phyloP scores from a whole-genome alignment of 1,139 yeast genomes.

The Pneumocystis sp. region DNA sequence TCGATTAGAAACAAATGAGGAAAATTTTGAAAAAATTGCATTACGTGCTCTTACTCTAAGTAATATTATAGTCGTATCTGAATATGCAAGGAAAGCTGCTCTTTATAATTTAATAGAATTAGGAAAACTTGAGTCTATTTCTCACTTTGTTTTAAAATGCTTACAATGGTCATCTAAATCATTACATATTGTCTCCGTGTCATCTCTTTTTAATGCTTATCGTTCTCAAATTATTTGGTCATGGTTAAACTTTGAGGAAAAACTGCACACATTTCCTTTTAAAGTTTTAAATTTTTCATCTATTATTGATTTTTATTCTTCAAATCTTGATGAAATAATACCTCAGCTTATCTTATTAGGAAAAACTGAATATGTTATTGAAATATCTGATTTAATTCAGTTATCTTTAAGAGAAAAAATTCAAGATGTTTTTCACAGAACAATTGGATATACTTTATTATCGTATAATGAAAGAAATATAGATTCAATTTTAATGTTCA shows the following conservation, averaged over 20 bases:
- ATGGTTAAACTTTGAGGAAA: conserved; percentile 28
- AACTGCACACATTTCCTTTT: conserved; percentile 28
- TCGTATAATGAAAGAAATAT: background rate
- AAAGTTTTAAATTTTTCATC: conserved; percentile 25
- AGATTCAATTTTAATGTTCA: background rate
- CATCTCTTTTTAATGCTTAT: conserved; percentile 23
- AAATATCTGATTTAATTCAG: conserved; percentile 5
- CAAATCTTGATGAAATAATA: conserved; percentile 17
- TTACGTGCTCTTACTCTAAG: background rate
- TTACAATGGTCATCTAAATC: conserved; percentile 6
- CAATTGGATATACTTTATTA: conserved; percentile 11
- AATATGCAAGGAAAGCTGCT: conserved; percentile 5
- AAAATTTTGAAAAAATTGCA: background rate
- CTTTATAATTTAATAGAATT: conserved; percentile 13
- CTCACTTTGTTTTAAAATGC: conserved; percentile 4
- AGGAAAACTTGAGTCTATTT: background rate
- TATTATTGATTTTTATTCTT: conserved; percentile 21
- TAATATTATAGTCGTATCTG: background rate
- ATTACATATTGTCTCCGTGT: conserved; percentile 1
- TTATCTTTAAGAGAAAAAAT: conserved; percentile 2
- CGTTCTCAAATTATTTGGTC: conserved; percentile 27
- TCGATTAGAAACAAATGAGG: background rate
- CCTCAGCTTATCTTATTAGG: conserved; percentile 12
- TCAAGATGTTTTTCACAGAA: conserved; percentile 9
- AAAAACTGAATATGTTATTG: conserved; percentile 4